A percentile compares a stretch with the other conserved stretches of the same genome.
Evolutionary conservation across 2,329 filamentous ascomycete genomes (phyloP).

Genomic region (Nigrospora oryzae): DNA sequence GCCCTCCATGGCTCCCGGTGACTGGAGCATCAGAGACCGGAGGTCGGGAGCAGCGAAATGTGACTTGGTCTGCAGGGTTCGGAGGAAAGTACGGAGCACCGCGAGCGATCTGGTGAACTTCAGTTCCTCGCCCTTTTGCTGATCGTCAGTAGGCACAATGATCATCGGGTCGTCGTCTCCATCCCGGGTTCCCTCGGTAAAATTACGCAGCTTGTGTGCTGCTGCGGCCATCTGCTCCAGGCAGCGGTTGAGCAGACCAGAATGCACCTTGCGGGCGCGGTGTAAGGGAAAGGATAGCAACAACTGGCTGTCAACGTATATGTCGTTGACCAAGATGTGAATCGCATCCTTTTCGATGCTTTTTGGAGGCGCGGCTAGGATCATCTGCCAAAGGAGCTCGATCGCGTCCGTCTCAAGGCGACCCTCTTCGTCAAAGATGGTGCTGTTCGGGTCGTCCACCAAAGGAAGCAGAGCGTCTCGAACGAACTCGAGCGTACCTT

Average conservation of each 20-base stretch:
- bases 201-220: conserved; percentile 46
- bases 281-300: conserved; percentile 40
- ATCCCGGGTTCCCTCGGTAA: conserved; percentile 29
- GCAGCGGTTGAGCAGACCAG: conserved; percentile 65
- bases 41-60: conserved; percentile 52
- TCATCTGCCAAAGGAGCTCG: conserved; percentile 77
- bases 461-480: conserved; percentile 39
- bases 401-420: conserved; percentile 42
- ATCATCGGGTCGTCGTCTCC: conserved; percentile 45
- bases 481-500: conserved; percentile 56
- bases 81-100: conserved; percentile 59
- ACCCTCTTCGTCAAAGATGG: conserved; percentile 42
- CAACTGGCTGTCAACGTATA: conserved; percentile 57
- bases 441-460: conserved; percentile 32
- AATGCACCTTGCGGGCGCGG: conserved; percentile 51
- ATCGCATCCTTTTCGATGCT: conserved; percentile 63
- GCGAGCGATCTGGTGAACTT: conserved; percentile 61
- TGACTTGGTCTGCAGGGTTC: conserved; percentile 52
- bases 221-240: conserved; percentile 59
- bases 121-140: conserved; percentile 46
- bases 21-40: conserved; percentile 41
- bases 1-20: conserved; percentile 47
- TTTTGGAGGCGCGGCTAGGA: conserved; percentile 57
- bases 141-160: conserved; percentile 36
- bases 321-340: conserved; percentile 56